A percentile compares a stretch with the other conserved stretches of the same genome.
phyloP scores from a whole-genome alignment of 1,284 basidiomycete genomes.

The Fereydounia khargensis region DNA sequence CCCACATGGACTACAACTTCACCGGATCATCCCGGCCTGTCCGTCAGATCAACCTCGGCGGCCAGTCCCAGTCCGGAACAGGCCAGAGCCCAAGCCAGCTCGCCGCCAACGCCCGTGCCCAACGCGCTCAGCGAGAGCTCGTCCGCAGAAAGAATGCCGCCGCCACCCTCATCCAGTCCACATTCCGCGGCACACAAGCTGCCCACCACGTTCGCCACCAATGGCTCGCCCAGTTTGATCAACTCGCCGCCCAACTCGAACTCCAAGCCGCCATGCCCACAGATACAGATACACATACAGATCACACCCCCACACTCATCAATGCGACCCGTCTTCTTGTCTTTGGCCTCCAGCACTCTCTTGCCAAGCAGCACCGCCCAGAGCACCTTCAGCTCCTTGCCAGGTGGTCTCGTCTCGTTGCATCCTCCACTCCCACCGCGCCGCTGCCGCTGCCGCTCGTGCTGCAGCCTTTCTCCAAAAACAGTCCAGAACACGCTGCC shows the following conservation, averaged over 20 bases:
- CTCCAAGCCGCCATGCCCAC: neutral
- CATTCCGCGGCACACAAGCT: constrained; percentile 1
- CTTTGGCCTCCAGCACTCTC: neutral
- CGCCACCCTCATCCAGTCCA: constrained; percentile 9
- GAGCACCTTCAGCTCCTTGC: neutral
- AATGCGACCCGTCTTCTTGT: neutral
- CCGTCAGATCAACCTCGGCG: constrained; percentile 10
- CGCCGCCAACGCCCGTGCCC: constrained; percentile 2
- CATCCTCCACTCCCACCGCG: neutral
- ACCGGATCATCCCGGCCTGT: constrained; percentile 9
- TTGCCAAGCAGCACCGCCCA: too few relatives aligned
- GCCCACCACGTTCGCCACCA: neutral
- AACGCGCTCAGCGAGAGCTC: neutral
- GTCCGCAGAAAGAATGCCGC: constrained; percentile 1
- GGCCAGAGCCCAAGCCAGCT: constrained; percentile 3
- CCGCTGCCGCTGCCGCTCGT: neutral
- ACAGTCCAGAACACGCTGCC: too few relatives aligned
- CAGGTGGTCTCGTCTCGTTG: neutral
- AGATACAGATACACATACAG: neutral
- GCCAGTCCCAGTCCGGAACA: neutral
- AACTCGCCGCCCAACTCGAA: neutral
- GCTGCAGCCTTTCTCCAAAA: too few relatives aligned
- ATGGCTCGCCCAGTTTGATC: constrained; percentile 1
- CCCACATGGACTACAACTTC: constrained; percentile 19
- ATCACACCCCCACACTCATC: neutral